Percentiles rank a stretch among this genome's conserved stretches.
Conservation (phyloP, 1,139 yeast genomes). For the Candida sp. region DNA sequence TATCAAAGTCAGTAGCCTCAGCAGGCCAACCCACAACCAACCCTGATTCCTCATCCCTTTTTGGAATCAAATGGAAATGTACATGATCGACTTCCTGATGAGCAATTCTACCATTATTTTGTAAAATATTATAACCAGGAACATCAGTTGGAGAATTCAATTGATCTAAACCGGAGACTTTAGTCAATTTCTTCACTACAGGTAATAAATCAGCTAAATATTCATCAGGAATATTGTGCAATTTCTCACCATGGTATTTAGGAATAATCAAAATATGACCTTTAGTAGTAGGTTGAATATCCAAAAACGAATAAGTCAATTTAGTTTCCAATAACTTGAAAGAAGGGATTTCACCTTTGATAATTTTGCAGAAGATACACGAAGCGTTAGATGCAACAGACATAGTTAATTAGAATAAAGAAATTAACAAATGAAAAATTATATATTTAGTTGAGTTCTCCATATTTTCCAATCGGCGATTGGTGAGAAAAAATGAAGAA, state of each 20-base stretch:
- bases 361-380: conserved; percentile 90
- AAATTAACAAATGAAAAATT: neutral
- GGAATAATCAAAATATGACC: conserved; percentile 92
- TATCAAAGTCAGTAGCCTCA: conserved; percentile 68
- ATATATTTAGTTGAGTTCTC: neutral
- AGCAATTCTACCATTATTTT: conserved; percentile 91
- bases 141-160: conserved; percentile 58
- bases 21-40: conserved; percentile 92
- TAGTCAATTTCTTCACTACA: conserved; percentile 78
- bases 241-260: conserved; percentile 86
- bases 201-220: conserved; percentile 82
- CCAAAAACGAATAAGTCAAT: conserved; percentile 78
- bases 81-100: conserved; percentile 96
- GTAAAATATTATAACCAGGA: conserved; percentile 82
- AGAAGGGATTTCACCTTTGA: conserved; percentile 93
- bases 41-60: conserved; percentile 67
- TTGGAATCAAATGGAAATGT: conserved; percentile 95
- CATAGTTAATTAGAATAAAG: neutral
- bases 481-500: neutral
- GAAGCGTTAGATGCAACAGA: conserved; percentile 12
- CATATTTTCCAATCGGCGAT: neutral
- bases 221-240: conserved; percentile 91
- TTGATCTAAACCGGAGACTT: conserved; percentile 62
- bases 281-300: conserved; percentile 85
- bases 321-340: conserved; percentile 84